phyloP scores from a whole-genome alignment of 83 land plant genomes.

The Picea abies region DNA sequence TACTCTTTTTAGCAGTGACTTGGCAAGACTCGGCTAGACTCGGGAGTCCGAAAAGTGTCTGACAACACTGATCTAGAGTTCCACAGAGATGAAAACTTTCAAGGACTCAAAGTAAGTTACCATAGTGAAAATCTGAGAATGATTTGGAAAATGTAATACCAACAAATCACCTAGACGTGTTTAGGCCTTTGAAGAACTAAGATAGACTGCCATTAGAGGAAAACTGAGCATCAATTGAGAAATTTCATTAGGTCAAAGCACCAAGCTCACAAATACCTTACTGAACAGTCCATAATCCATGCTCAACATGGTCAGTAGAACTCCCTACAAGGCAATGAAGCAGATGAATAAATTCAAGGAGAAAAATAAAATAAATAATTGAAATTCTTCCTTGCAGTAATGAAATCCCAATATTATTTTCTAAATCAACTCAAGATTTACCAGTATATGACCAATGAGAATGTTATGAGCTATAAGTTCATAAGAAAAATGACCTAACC shows the following conservation, averaged over 20 bases:
- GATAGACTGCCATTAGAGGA: not conserved
- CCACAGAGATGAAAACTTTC: too few species aligned
- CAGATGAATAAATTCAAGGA: not conserved
- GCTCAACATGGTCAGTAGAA: not conserved
- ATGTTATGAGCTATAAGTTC: not conserved
- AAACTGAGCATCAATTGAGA: not conserved
- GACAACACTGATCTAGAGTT: not conserved
- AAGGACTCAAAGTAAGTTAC: too few species aligned
- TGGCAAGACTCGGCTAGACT: too few species aligned
- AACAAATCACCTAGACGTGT: too few species aligned
- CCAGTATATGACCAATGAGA: not conserved
- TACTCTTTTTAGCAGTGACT: too few species aligned
- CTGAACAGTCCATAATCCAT: not conserved
- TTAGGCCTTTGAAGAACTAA: not conserved
- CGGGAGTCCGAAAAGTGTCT: too few species aligned
- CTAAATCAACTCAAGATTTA: not conserved
- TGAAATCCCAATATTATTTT: not conserved
- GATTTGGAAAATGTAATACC: too few species aligned
- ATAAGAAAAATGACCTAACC: too few species aligned
- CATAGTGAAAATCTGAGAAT: too few species aligned
- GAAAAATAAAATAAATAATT: not conserved
- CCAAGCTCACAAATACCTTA: not conserved
- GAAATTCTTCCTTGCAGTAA: not conserved
- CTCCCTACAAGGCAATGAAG: slow-evolving; percentile 1
- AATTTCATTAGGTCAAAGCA: not conserved